phyloP scores from a whole-genome alignment of 352 stramenopile species.

The Phytophthora lateralis region DNA sequence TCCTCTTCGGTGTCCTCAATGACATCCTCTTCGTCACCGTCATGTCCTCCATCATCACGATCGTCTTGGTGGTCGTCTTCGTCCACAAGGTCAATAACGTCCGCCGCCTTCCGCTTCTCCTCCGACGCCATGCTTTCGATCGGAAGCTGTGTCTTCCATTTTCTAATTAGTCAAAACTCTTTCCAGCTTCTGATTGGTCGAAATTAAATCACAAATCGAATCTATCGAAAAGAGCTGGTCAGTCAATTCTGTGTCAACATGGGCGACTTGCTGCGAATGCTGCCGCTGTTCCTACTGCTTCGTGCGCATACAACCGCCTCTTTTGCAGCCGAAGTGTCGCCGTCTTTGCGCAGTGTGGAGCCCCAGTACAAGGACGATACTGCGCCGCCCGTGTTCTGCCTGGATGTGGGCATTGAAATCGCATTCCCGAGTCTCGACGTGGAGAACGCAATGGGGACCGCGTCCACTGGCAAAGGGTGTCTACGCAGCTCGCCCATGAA shows the following conservation, averaged over 20 bases:
- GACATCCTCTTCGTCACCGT: slow-evolving; percentile 25
- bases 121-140: slow-evolving; percentile 18
- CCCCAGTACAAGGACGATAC: slow-evolving; percentile 3
- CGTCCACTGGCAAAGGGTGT: slow-evolving; percentile 30
- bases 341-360: slow-evolving; percentile 9
- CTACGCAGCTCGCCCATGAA: slow-evolving; percentile 46
- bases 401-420: slow-evolving; percentile 52
- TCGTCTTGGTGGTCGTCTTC: slow-evolving; percentile 7
- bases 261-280: slow-evolving; percentile 6
- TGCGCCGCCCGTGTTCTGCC: slow-evolving; percentile 42
- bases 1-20: slow-evolving; percentile 46
- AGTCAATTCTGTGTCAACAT: slow-evolving; percentile 6
- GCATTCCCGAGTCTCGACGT: slow-evolving; percentile 41
- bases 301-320: not conserved
- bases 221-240: not conserved
- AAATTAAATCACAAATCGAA: too few relatives aligned
- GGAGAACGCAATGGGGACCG: slow-evolving; percentile 25
- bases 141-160: not conserved
- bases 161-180: too few relatives aligned
- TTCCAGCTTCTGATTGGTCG: not conserved
- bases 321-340: not conserved
- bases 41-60: slow-evolving; percentile 9
- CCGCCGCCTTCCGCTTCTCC: slow-evolving; percentile 14
- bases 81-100: slow-evolving; percentile 12
- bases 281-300: slow-evolving; percentile 4